phyloP scores from a whole-genome alignment of 1,139 yeast species.

The Sugiyamaella grinbergsii region DNA sequence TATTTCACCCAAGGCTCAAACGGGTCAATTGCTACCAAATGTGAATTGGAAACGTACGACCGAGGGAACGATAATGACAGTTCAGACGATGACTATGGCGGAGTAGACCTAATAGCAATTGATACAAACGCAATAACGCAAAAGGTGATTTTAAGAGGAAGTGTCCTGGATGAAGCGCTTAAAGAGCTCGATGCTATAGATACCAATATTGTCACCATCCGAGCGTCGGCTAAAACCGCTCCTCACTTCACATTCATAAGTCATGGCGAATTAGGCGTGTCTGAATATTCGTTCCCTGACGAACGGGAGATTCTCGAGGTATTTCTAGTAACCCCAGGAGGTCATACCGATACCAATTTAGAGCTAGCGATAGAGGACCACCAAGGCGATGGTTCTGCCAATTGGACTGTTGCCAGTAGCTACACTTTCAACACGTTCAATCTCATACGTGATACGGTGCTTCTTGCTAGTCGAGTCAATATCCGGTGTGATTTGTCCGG shows the following conservation, averaged over 20 bases:
- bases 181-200: constrained; percentile 67
- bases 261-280: constrained; percentile 66
- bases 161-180: constrained; percentile 61
- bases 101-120: constrained; percentile 27
- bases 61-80: constrained; percentile 38
- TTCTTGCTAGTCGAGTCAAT: constrained; percentile 38
- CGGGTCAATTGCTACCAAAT: constrained; percentile 58
- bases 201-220: constrained; percentile 61
- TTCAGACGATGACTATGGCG: constrained; percentile 27
- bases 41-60: constrained; percentile 65
- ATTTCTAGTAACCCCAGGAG: constrained; percentile 37
- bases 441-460: constrained; percentile 38
- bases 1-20: constrained; percentile 66
- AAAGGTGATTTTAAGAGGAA: constrained; percentile 70
- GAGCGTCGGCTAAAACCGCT: constrained; percentile 40
- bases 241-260: constrained; percentile 54
- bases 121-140: constrained; percentile 56
- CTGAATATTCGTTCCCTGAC: constrained; percentile 67
- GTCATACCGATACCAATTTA: constrained; percentile 22
- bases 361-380: too few relatives aligned
- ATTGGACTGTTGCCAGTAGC: constrained; percentile 31
- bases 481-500: constrained; percentile 40
- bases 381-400: constrained; percentile 8
- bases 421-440: constrained; percentile 36
- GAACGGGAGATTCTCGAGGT: constrained; percentile 63